Base-by-base conservation (phyloP, 2,329 filamentous ascomycete species). In the Clonostachys chloroleuca region DNA sequence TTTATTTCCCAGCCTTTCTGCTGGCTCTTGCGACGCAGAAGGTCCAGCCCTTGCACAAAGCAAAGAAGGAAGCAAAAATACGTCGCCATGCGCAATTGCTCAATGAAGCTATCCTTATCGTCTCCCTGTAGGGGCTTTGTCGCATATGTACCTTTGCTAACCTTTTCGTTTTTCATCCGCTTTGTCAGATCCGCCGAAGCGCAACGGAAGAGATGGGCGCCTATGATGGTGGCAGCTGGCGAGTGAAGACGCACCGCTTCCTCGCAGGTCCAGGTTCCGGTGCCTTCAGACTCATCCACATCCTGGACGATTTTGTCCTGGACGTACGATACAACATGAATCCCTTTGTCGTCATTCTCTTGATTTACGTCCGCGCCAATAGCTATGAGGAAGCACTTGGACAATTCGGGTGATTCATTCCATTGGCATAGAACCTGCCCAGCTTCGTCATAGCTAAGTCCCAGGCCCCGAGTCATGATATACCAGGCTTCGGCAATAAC, bases 241-340 rank as follows among this genome's bases (percentile, higher is more conserved):
- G 87, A 71, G 54, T 89, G 85, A 4, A 81, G 69, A 5, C 69
- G 62, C 7, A 84, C 75, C 0, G 81, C 78, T 58, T 88, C 78
- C 53, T 75, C 76, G 51, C 83, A 77, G 6, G 78, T 77, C 84
- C 83, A 88, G 43, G 80, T 74, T 0, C 83, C 80, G 0, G 84
- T 89, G 0, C 84, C 83, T 59, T 88, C 84, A 39, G 80, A 78
- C 45, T 78, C 74, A 34, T 83, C 81, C 17, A 80, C 76, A 53
- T 87, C 84, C 62, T 89, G 84, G 0, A 87, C 83, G 1, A 89
- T 84, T 58, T 87, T 87, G 62, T 88, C 85, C 45, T 82, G 74
- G 2, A 88, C 76, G 17, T 79, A 70, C 30, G 78, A 75, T 2
- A 89, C 69, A 1, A 87, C 76, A 35, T 78, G 74, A 45, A 68